Conservation (phyloP, 257 asterid genomes). For the Fraxinus anomala region DNA sequence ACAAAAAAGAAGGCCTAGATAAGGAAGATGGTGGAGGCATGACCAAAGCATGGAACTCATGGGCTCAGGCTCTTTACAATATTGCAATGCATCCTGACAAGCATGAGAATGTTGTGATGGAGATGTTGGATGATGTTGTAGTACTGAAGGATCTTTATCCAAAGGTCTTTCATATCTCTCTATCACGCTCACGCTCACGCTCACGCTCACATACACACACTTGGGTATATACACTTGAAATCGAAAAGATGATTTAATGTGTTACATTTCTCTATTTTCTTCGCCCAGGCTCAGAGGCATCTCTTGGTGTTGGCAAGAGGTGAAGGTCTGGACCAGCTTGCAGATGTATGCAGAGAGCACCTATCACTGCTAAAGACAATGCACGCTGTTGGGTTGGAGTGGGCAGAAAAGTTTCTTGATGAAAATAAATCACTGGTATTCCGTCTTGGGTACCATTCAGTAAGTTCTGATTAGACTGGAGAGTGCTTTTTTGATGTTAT, state of each 20-base stretch:
- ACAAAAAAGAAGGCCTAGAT: conserved; percentile 20
- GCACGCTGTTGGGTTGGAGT: conserved; percentile 74
- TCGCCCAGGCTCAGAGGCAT: conserved; percentile 72
- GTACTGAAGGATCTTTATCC: conserved; percentile 90
- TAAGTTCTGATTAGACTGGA: conserved; percentile 31
- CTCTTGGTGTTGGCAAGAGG: conserved; percentile 69
- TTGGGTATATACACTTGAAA: neutral
- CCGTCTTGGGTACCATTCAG: conserved; percentile 96
- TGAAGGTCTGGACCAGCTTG: conserved; percentile 72
- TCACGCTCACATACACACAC: neutral
- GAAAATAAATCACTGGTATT: conserved; percentile 58
- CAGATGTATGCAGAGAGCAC: conserved; percentile 61
- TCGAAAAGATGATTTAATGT: neutral
- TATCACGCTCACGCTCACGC: neutral
- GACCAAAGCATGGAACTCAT: conserved; percentile 56
- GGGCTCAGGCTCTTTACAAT: conserved; percentile 71
- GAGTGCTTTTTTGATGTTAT: neutral
- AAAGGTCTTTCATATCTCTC: conserved; percentile 56
- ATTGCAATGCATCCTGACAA: conserved; percentile 76
- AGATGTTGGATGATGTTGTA: conserved; percentile 60
- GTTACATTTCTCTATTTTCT: conserved; percentile 1
- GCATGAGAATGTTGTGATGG: conserved; percentile 51
- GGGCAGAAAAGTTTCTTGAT: conserved; percentile 60
- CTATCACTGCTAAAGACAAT: conserved; percentile 59
- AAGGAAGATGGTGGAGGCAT: conserved; percentile 28